Evolutionary conservation across 2,329 filamentous ascomycete species (phyloP), one percentile per base, ranked within the genome.

Genomic region (Neofusicoccum sp.): DNA sequence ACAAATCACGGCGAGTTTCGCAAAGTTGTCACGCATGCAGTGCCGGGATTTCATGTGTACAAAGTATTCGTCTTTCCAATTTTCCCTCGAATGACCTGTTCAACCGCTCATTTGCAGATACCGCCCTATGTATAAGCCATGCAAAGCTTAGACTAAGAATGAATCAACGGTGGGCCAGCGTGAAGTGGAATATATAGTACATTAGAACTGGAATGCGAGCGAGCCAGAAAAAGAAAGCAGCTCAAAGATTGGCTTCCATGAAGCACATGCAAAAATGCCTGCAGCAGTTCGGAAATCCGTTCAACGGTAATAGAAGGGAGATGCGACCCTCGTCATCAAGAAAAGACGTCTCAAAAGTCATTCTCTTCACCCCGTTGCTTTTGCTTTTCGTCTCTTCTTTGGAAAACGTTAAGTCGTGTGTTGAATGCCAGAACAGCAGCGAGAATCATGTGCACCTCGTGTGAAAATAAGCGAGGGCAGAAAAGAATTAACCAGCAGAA

Each of bases 361-460:
- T 56, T 41, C 28, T 30, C 38, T 40, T 28, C n/a, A 24, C 49
- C 49, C 44, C 30, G 2, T 43, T 38, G 36, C 28, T 56, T 20
- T 54, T 56, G 38, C 26, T 56, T 56, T 56, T 56, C 51, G 51
- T 56, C 51, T 41, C 51, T 56, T 54, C 34, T 40, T 56, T 56
- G 51, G 28, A 34, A 26, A 56, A 56, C 51, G 51, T 56, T 36
- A 56, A 43, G 38, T 56, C 51, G 51, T 56, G 28, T 43, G 36
- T 56, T 38, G 26, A 56, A 44, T 56, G 51, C 40, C 36, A 43
- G 26, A 49, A 31, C 57, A n/a, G 40, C 57, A 51, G 33, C 33
- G 49, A 36, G 30, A 54, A 20, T 43, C 57, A 41, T 34, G 48
- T 43, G 38, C 38, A 28, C 51, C 51, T 40, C 49, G 40, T 54